phyloP scores from a whole-genome alignment of 2,329 filamentous ascomycete genomes.

The Sporothrix schenckii region DNA sequence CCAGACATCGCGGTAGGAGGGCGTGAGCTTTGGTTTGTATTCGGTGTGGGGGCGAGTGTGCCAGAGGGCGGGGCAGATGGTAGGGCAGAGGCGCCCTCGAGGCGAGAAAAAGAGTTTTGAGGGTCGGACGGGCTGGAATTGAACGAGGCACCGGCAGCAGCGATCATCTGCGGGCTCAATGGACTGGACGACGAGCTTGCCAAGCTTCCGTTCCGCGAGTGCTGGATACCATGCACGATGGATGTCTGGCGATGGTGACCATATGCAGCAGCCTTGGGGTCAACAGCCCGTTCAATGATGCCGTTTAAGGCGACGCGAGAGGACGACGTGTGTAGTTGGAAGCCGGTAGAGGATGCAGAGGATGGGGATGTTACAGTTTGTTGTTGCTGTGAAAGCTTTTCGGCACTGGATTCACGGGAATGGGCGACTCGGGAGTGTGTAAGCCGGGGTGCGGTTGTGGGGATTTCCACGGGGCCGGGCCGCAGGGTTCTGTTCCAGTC shows the following conservation, averaged over 20 bases:
- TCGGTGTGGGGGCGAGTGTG: constrained; percentile 27
- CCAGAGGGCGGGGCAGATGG: constrained; percentile 37
- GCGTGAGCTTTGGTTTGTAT: constrained; percentile 40
- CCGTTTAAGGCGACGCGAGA: constrained; percentile 49
- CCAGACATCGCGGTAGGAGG: constrained; percentile 56
- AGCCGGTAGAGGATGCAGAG: constrained; percentile 38
- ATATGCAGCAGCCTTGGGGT: constrained; percentile 63
- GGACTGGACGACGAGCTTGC: constrained; percentile 80
- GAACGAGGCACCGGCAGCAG: constrained; percentile 63
- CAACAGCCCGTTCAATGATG: constrained; percentile 57
- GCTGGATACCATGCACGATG: constrained; percentile 94
- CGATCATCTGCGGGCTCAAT: constrained; percentile 83
- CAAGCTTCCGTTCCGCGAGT: constrained; percentile 86
- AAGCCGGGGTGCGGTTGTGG: constrained; percentile 34
- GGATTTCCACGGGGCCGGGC: constrained; percentile 47
- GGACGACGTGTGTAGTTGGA: constrained; percentile 47
- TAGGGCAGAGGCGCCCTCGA: constrained; percentile 50
- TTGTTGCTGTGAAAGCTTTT: constrained; percentile 50
- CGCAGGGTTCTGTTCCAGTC: constrained; percentile 58
- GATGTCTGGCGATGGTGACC: constrained; percentile 95
- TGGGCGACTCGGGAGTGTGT: constrained; percentile 48
- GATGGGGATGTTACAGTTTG: constrained; percentile 36
- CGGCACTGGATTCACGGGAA: constrained; percentile 62
- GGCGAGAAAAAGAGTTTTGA: constrained; percentile 49
- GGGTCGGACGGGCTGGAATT: constrained; percentile 58